Evolutionary conservation across 2,329 filamentous ascomycete species (phyloP), one percentile per base, ranked within the genome.

Genomic region (Curvularia sp.): DNA sequence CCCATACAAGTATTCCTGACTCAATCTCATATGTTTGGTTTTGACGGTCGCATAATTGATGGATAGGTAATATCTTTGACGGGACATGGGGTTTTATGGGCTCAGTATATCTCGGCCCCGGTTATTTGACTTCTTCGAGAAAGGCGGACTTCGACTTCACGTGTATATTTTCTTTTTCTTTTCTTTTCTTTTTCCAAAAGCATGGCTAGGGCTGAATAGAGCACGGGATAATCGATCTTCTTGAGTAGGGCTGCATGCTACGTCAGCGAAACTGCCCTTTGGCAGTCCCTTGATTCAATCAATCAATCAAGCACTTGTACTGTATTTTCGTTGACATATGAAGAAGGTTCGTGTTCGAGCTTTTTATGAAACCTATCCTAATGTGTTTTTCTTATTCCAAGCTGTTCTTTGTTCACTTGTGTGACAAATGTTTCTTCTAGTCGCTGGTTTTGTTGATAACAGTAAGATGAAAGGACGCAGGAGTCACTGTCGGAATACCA

Each of bases 11-110:
- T 25, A 21, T 42, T 27, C 13, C n/a, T n/a, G 21, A 41, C 45
- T 48, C 19, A 2, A 15, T 43, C 19, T 30, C 19, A 42, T 36
- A 32, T 34, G 42, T 23, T 36, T 50, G 15, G 43, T 18, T 30
- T 18, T 30, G 15, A 19, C 36, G 25, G 19, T 52, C 53, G 55
- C 48, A 43, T 57, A 57, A 49, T 53, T 27, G 41, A 23, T 13
- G 47, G 30, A 34, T 39, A 23, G 23, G 23, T 32, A 45, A 19
- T 19, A 21, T 8, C 27, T 43, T 43, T 23, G 41, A 19, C 3
- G 43, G 4, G 10, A 34, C 5, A 32, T 3, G 27, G 43, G 27
- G 2, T 5, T 47, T 21, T 5, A 30, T 19, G 27, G n/a, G n/a
- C 8, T 43, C 23, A 1, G 19, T 10, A 43, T 15, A 15, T 27